Evolutionary conservation across 768 basidiomycete species (phyloP).

Genomic region (Tulasnella sp.): DNA sequence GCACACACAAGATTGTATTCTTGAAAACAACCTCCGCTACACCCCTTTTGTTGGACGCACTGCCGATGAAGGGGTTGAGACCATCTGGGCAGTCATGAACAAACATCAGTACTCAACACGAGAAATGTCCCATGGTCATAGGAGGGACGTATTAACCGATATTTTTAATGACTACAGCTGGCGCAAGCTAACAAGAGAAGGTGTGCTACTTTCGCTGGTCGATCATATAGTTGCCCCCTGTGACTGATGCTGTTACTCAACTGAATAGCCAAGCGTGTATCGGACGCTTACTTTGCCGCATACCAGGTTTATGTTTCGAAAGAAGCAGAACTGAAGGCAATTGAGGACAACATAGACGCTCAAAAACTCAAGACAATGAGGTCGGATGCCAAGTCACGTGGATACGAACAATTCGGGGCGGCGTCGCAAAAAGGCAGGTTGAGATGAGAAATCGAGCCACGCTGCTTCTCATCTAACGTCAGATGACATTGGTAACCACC

Average conservation of each 20-base stretch:
- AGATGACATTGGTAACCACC: not conserved
- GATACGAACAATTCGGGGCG: not conserved
- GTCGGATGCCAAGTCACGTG: not conserved
- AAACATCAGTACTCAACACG: not conserved
- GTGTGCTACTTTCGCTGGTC: not conserved
- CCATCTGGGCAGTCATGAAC: not conserved
- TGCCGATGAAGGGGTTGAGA: not conserved
- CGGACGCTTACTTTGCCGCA: not conserved
- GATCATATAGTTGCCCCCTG: not conserved
- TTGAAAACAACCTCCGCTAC: not conserved
- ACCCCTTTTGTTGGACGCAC: not conserved
- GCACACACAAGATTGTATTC: not conserved
- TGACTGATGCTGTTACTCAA: not conserved
- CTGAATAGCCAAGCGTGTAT: not conserved
- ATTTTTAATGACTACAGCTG: not conserved
- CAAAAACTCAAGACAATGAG: not conserved
- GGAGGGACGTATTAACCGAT: not conserved
- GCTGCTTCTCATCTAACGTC: too few species aligned
- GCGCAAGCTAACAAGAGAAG: not conserved
- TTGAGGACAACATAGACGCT: not conserved
- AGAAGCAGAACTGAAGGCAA: not conserved
- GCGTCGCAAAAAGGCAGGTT: not conserved
- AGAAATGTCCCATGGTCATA: not conserved
- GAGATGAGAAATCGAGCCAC: not conserved
- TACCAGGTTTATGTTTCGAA: not conserved